phyloP scores from a whole-genome alignment of 1,284 basidiomycete genomes.

The Puccinia coronata region DNA sequence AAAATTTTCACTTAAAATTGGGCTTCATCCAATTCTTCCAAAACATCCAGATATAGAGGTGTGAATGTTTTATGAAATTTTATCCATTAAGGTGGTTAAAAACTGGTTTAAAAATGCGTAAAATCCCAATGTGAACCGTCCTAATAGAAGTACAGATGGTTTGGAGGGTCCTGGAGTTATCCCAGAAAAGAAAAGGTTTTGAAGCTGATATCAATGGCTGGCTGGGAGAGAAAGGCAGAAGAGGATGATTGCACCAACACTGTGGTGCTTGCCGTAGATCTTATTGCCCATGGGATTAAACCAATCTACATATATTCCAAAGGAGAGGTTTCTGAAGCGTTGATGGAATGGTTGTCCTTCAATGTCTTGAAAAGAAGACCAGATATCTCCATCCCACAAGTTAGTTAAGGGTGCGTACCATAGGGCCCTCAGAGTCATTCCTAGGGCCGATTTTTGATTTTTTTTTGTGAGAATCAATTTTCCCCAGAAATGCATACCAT shows the following conservation, averaged over 20 bases:
- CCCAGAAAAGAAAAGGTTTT: constrained; percentile 39
- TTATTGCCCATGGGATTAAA: constrained; percentile 44
- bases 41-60: too few relatives aligned
- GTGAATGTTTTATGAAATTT: too few relatives aligned
- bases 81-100: too few relatives aligned
- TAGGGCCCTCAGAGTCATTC: too few relatives aligned
- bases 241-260: constrained; percentile 31
- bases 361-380: constrained; percentile 4
- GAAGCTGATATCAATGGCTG: constrained; percentile 35
- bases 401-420: too few relatives aligned
- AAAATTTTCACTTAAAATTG: too few relatives aligned
- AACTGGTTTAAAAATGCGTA: too few relatives aligned
- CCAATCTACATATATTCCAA: constrained; percentile 43
- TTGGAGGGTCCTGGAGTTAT: constrained; percentile 37
- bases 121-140: too few relatives aligned
- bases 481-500: too few relatives aligned
- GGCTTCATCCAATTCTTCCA: too few relatives aligned
- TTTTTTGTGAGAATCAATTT: too few relatives aligned
- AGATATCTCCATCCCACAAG: constrained; percentile 29
- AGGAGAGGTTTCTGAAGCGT: constrained; percentile 24
- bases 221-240: constrained; percentile 42
- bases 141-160: constrained; percentile 31
- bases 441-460: too few relatives aligned
- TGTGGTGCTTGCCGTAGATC: constrained; percentile 31
- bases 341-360: constrained; percentile 2